Percentiles rank a stretch among this genome's conserved stretches.
phyloP scores from a whole-genome alignment of 1,284 basidiomycete species.

The Pisolithus thermaeus region DNA sequence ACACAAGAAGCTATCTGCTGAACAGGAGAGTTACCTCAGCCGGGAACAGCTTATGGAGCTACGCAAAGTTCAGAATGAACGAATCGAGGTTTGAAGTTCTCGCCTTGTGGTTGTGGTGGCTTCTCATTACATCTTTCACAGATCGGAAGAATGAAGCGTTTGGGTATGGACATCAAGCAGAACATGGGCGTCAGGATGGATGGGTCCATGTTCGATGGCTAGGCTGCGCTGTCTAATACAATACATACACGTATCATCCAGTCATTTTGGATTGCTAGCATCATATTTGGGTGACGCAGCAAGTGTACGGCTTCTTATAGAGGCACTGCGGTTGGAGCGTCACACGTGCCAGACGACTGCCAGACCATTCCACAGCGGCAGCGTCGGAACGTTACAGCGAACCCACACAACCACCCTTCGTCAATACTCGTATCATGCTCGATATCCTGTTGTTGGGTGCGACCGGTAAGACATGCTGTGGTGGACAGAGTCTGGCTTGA shows the following conservation, averaged over 20 bases:
- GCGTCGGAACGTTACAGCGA: too few species aligned
- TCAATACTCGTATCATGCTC: conserved; percentile 17
- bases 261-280: too few species aligned
- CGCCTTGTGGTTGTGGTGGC: conserved; percentile 1
- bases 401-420: not conserved
- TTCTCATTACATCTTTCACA: conserved; percentile 21
- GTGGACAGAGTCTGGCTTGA: not conserved
- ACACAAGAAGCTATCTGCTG: conserved; percentile 57
- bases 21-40: conserved; percentile 68
- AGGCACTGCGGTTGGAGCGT: too few species aligned
- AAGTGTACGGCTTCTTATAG: too few species aligned
- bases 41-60: conserved; percentile 76
- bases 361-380: too few species aligned
- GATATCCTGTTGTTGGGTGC: conserved; percentile 64
- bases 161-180: conserved; percentile 78
- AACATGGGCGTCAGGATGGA: conserved; percentile 83
- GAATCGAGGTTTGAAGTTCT: conserved; percentile 53
- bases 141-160: conserved; percentile 75
- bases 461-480: conserved; percentile 34
- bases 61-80: conserved; percentile 74
- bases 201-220: conserved; percentile 45
- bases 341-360: too few species aligned
- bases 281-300: too few species aligned
- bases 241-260: too few species aligned
- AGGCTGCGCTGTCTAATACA: not conserved